These are phyloP conservation scores for Colletotrichum destructivum DNA, from an alignment of 2,329 filamentous ascomycete genomes.

Conservation along the genomic window DNA sequence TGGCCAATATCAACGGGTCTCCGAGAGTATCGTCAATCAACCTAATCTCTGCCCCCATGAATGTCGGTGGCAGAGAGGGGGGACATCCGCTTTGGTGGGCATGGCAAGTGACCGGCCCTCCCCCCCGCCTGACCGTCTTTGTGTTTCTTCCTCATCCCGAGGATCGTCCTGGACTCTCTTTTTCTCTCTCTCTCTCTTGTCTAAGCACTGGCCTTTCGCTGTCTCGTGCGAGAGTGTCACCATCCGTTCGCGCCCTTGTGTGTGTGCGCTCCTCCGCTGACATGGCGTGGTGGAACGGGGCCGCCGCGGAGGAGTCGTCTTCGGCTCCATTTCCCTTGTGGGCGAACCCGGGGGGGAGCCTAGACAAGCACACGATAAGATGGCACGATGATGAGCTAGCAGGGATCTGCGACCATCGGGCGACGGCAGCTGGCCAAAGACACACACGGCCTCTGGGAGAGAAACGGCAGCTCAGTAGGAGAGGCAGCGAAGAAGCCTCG, in stretches of 20 bases:
- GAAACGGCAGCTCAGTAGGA: too few relatives aligned
- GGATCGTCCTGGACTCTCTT: neutral
- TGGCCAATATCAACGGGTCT: neutral
- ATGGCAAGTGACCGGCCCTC: conserved; percentile 10
- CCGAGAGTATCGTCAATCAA: neutral
- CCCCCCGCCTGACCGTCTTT: neutral
- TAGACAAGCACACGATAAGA: conserved; percentile 10
- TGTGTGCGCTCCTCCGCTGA: neutral
- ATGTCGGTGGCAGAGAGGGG: conserved; percentile 14
- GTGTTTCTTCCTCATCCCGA: conserved; percentile 1
- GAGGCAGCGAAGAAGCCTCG: neutral
- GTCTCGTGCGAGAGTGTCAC: conserved; percentile 2
- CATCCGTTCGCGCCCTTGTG: neutral
- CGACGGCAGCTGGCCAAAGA: too few relatives aligned
- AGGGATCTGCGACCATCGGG: too few relatives aligned
- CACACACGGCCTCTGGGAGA: too few relatives aligned
- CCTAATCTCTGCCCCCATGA: neutral
- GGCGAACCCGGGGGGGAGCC: neutral
- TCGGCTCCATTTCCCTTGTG: neutral
- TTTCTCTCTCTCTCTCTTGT: neutral
- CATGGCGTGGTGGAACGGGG: conserved; percentile 12
- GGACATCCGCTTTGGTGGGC: conserved; percentile 4
- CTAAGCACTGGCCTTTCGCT: conserved; percentile 11
- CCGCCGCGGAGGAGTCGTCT: neutral
- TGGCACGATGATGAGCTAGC: neutral